Base-by-base conservation (phyloP, 1,284 basidiomycete species). In the Ceratobasidium theobromae region DNA sequence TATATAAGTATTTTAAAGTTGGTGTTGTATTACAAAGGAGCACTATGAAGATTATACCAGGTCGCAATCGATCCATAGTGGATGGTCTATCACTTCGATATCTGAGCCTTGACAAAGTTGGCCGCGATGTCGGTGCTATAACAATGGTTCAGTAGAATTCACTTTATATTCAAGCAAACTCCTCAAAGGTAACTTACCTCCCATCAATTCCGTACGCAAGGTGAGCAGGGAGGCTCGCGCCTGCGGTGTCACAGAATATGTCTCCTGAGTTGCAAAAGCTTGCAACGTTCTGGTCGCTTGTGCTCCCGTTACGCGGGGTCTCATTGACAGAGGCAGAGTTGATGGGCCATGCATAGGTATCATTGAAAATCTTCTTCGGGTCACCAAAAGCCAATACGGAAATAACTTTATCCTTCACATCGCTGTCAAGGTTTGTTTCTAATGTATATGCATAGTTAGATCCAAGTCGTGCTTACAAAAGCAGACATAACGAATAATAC, bases 301-400 rank as follows among this genome's bases (percentile, higher is more conserved):
- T 55, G 27, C 53, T 55, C 33, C 53, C 53, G 8, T 41, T 28
- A n/a, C 38, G 35, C 4, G 53, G 53, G 4, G 18, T n/a, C 23
- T 27, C n/a, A 21, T 55, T 38, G 25, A 55, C 53, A 3, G 53
- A 55, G 4, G 53, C 25, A 4, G 40, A 55, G 21, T 43, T n/a
- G 25, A 55, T 55, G 5, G 38, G 53, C 53, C 53, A 55, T 6
- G 53, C 16, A 5, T 8, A 11, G 16, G 16, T 41, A 25, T 4
- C 4, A 5, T 55, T 23, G n/a, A n/a, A n/a, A 38, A 8, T 38
- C 5, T 23, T 6, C 1, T 6, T n/a, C 25, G 53, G 53, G 25
- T 55, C 53, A 41, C 53, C 53, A 38, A 55, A 55, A n/a, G n/a
- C n/a, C n/a, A n/a, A n/a, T n/a, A 62, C 28, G 3, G 32, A 11